Conservation (phyloP, 1,139 yeast genomes). For the Debaryomyces sp. region DNA sequence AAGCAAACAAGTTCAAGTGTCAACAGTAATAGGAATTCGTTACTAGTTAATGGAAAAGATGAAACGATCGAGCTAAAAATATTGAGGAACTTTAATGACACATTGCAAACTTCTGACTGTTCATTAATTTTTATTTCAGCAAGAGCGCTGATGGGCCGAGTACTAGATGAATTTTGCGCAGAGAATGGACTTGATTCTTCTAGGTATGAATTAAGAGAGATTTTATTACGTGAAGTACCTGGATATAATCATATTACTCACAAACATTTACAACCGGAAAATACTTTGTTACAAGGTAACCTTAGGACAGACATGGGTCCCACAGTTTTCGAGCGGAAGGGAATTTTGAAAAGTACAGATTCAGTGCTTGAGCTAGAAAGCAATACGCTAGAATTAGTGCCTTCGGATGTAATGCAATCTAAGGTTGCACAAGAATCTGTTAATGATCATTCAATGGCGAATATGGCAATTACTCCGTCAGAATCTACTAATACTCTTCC, state of each 20-base stretch:
- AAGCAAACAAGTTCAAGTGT: background rate
- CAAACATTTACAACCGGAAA: slow-evolving; percentile 7
- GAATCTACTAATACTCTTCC: slow-evolving; percentile 24
- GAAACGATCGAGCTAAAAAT: slow-evolving; percentile 12
- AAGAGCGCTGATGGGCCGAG: slow-evolving; percentile 30
- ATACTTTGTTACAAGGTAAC: slow-evolving; percentile 11
- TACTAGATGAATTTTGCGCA: slow-evolving; percentile 35
- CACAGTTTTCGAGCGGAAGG: slow-evolving; percentile 7
- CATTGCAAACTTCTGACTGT: background rate
- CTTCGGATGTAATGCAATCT: slow-evolving; percentile 12
- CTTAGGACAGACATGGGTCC: slow-evolving; percentile 6
- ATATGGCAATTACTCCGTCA: slow-evolving; percentile 32
- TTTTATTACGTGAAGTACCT: background rate
- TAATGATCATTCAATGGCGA: slow-evolving; percentile 13
- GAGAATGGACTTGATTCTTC: slow-evolving; percentile 30
- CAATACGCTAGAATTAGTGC: slow-evolving; percentile 25
- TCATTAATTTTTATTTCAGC: slow-evolving; percentile 11
- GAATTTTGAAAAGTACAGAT: slow-evolving; percentile 23
- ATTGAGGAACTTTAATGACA: background rate
- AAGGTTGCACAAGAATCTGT: slow-evolving; percentile 8
- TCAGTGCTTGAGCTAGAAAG: slow-evolving; percentile 24
- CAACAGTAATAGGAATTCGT: background rate
- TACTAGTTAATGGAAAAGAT: slow-evolving; percentile 8
- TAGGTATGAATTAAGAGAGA: slow-evolving; percentile 25
- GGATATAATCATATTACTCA: background rate